Evolutionary conservation across 1,284 basidiomycete genomes (phyloP).

Genomic region (Phaffia rhodozyma): DNA sequence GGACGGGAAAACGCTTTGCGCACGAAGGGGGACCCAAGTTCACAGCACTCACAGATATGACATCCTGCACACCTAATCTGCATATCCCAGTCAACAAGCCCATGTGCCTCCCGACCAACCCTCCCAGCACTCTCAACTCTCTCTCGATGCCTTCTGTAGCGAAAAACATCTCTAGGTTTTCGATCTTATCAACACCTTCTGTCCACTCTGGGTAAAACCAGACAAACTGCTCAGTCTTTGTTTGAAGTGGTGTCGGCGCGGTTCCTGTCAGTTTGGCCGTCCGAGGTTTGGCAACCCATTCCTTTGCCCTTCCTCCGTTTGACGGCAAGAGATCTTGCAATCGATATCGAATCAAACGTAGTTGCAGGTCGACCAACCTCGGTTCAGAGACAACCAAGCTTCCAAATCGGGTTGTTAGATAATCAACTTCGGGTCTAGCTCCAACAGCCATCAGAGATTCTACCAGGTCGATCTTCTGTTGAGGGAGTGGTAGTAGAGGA

Average conservation of each 20-base stretch:
- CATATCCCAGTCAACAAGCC: slow-evolving; percentile 51
- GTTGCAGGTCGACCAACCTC: slow-evolving; percentile 69
- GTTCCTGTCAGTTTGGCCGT: slow-evolving; percentile 44
- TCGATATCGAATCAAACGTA: slow-evolving; percentile 59
- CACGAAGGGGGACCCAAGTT: neutral
- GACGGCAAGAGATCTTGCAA: neutral
- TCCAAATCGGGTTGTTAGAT: slow-evolving; percentile 67
- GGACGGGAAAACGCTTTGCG: neutral
- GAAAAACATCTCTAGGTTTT: slow-evolving; percentile 50
- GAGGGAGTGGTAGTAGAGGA: slow-evolving; percentile 42
- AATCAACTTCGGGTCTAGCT: slow-evolving; percentile 60
- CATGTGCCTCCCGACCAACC: slow-evolving; percentile 61
- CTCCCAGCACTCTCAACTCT: slow-evolving; percentile 59
- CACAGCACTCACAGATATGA: slow-evolving; percentile 24
- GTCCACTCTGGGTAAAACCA: slow-evolving; percentile 84
- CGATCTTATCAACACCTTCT: slow-evolving; percentile 55
- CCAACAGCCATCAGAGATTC: slow-evolving; percentile 77
- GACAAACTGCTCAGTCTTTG: slow-evolving; percentile 55
- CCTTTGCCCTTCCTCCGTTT: neutral
- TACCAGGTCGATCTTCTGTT: slow-evolving; percentile 72
- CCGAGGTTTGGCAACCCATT: neutral
- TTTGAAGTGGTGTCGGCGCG: slow-evolving; percentile 63
- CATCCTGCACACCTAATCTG: slow-evolving; percentile 45
- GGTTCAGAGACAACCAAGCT: slow-evolving; percentile 74
- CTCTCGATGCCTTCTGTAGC: slow-evolving; percentile 53